Evolutionary conservation across 2,329 filamentous ascomycete species (phyloP).

Genomic region (Neodidymelliopsis sp.): DNA sequence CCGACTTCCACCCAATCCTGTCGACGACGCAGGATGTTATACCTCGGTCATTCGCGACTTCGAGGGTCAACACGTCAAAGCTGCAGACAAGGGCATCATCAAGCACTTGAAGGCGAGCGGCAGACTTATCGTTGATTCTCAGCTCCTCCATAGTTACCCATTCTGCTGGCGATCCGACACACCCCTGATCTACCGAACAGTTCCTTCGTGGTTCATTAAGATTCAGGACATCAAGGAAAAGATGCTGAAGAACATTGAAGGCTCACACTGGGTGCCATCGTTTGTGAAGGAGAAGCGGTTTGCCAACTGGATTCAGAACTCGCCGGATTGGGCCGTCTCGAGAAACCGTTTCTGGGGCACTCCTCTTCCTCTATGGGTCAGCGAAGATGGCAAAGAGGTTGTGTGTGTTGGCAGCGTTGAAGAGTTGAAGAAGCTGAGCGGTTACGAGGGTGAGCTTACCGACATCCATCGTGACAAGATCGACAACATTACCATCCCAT

Average conservation of each 20-base stretch:
- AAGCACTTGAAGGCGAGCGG: conserved; percentile 82
- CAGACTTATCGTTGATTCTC: conserved; percentile 82
- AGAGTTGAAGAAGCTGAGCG: conserved; percentile 84
- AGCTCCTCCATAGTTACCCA: conserved; percentile 89
- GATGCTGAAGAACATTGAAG: conserved; percentile 89
- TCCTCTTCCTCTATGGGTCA: conserved; percentile 89
- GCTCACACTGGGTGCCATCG: conserved; percentile 88
- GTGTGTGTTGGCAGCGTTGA: conserved; percentile 85
- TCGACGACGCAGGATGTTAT: conserved; percentile 85
- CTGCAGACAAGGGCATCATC: conserved; percentile 91
- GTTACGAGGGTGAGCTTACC: conserved; percentile 80
- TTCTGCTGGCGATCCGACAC: conserved; percentile 97
- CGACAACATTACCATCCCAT: conserved; percentile 92
- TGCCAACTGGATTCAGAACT: conserved; percentile 87
- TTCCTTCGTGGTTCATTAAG: conserved; percentile 94
- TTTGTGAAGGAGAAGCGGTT: conserved; percentile 94
- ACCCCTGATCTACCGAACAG: conserved; percentile 88
- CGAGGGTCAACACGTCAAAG: conserved; percentile 86
- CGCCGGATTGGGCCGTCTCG: conserved; percentile 94
- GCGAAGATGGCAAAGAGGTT: conserved; percentile 84
- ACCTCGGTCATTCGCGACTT: conserved; percentile 81
- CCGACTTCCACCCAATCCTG: conserved; percentile 84
- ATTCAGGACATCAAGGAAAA: conserved; percentile 82
- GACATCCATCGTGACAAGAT: conserved; percentile 94
- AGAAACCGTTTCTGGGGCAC: conserved; percentile 96